Conservation (phyloP, 2,329 filamentous ascomycete species). For the Fusarium illudens region DNA sequence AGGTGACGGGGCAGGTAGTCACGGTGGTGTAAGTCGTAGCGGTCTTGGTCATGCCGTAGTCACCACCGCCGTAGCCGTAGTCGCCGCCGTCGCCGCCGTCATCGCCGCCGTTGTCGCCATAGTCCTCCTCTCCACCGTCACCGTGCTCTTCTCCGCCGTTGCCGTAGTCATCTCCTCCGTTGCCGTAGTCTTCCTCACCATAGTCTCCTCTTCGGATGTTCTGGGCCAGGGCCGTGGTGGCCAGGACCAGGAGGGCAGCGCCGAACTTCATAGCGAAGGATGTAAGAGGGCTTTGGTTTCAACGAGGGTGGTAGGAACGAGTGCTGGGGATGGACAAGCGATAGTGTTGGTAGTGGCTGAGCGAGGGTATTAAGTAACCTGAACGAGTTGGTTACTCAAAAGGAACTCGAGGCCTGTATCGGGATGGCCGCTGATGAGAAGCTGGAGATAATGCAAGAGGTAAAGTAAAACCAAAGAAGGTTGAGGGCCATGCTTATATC, state of each 20-base stretch:
- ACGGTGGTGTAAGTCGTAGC: conserved; percentile 52
- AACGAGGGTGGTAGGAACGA: conserved; percentile 32
- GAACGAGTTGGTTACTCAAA: conserved; percentile 44
- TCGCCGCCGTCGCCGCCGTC: not conserved
- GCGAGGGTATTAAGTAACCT: conserved; percentile 44
- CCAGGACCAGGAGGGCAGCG: conserved; percentile 37
- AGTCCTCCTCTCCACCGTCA: conserved; percentile 14
- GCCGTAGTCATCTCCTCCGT: conserved; percentile 18
- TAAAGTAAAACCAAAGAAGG: conserved; percentile 18
- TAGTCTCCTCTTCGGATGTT: conserved; percentile 31
- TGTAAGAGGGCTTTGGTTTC: conserved; percentile 12
- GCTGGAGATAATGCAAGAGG: conserved; percentile 26
- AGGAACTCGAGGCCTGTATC: conserved; percentile 16
- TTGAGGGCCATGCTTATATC: conserved; percentile 38
- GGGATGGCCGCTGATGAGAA: conserved; percentile 20
- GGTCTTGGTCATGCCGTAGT: conserved; percentile 31
- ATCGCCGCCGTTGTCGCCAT: conserved; percentile 12
- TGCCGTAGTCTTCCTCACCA: not conserved
- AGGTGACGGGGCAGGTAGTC: conserved; percentile 57
- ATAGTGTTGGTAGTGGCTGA: conserved; percentile 23
- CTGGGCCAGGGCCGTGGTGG: conserved; percentile 37
- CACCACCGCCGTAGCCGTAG: not conserved
- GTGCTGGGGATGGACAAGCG: conserved; percentile 33
- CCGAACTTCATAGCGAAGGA: conserved; percentile 39
- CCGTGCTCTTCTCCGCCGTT: not conserved